phyloP scores from a whole-genome alignment of 805 yeast species.

The Isabelozyma heimii region DNA sequence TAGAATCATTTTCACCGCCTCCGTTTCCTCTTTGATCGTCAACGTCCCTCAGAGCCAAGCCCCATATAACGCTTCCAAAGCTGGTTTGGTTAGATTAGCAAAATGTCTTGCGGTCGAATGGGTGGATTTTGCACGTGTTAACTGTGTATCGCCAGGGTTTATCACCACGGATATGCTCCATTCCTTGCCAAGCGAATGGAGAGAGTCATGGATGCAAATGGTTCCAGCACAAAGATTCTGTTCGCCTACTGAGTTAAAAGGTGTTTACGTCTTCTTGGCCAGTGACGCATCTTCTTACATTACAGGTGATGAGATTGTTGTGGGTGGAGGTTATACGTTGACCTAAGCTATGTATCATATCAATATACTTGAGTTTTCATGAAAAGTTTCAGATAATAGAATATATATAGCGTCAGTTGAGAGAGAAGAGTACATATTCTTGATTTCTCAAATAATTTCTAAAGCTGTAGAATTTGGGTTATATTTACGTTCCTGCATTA shows the following conservation, averaged over 20 bases:
- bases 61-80: constrained; percentile 43
- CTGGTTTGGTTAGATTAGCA: constrained; percentile 37
- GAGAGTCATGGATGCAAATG: constrained; percentile 33
- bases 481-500: too few relatives aligned
- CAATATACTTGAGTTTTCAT: too few relatives aligned
- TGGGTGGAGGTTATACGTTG: constrained; percentile 30
- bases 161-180: constrained; percentile 42
- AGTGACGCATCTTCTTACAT: constrained; percentile 29
- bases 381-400: too few relatives aligned
- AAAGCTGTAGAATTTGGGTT: too few relatives aligned
- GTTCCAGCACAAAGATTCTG: constrained; percentile 37
- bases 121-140: constrained; percentile 35
- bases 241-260: constrained; percentile 30
- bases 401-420: too few relatives aligned
- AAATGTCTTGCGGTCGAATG: constrained; percentile 39
- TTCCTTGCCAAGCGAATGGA: constrained; percentile 27
- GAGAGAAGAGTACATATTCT: too few relatives aligned
- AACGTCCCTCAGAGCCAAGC: constrained; percentile 37
- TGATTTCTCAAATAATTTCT: too few relatives aligned
- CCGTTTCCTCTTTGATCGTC: constrained; percentile 33
- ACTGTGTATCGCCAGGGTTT: constrained; percentile 42
- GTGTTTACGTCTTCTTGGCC: constrained; percentile 36
- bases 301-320: constrained; percentile 39
- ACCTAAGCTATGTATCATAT: too few relatives aligned
- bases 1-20: constrained; percentile 5